These are phyloP conservation scores for Oemleria cerasiformis DNA, from an alignment of 306 rosid genomes.

Conservation along the genomic window DNA sequence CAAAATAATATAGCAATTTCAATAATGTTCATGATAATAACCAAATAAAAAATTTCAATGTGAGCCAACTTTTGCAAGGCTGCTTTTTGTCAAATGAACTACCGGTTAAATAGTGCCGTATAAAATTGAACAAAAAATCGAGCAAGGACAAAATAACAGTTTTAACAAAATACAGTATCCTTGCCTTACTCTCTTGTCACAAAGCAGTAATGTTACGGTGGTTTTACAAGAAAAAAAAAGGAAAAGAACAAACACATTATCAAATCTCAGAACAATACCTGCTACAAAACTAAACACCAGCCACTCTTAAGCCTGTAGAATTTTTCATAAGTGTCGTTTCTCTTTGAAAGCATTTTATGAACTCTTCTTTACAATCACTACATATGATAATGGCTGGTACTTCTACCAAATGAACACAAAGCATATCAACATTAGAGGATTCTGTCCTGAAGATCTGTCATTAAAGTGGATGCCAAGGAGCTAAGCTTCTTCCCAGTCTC, in stretches of 20 bases:
- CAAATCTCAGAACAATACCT: conserved; percentile 23
- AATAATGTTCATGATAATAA: too few species aligned
- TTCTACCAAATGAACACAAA: conserved; percentile 24
- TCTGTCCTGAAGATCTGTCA: conserved; percentile 87
- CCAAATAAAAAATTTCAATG: too few species aligned
- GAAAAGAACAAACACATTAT: conserved; percentile 17
- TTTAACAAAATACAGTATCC: background rate
- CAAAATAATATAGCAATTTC: too few species aligned
- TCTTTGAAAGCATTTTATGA: conserved; percentile 34
- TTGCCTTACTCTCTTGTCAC: background rate
- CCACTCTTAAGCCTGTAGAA: conserved; percentile 37
- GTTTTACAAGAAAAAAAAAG: conserved; percentile 8
- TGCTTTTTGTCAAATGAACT: too few species aligned
- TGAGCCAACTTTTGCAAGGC: too few species aligned
- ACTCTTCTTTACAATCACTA: conserved; percentile 39
- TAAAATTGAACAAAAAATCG: background rate
- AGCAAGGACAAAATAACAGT: background rate
- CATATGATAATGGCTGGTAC: conserved; percentile 25
- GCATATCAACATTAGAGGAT: conserved; percentile 57
- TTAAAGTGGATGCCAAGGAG: conserved; percentile 74
- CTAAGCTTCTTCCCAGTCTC: conserved; percentile 91
- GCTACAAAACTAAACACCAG: conserved; percentile 37
- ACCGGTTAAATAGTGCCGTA: background rate
- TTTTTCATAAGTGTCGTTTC: conserved; percentile 29
- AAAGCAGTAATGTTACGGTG: background rate